Evolutionary conservation across 202 grass and related monocot species (phyloP).

Genomic region (Schoenoplectus tabernaemontani): DNA sequence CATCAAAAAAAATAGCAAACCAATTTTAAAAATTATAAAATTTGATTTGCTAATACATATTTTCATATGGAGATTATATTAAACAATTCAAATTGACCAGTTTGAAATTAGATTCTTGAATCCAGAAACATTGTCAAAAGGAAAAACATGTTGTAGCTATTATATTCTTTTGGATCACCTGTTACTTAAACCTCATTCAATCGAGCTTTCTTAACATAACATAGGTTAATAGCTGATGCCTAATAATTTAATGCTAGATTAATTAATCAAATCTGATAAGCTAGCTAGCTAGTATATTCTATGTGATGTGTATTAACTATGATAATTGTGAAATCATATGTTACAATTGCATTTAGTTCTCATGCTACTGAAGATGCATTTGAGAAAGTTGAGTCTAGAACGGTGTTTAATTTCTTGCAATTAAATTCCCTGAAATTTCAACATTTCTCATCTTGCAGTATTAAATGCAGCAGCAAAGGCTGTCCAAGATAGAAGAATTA

Average conservation of each 20-base stretch:
- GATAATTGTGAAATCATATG: neutral
- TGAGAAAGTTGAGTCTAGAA: no score
- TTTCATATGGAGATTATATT: no score
- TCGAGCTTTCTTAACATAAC: neutral
- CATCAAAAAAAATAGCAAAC: no score
- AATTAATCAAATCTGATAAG: neutral
- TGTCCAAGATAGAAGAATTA: neutral
- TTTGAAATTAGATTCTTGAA: no score
- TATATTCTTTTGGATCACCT: neutral
- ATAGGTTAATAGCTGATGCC: neutral
- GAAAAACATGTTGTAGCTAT: neutral
- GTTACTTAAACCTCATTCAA: neutral
- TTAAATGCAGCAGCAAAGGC: neutral
- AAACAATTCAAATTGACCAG: no score
- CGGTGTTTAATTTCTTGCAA: neutral
- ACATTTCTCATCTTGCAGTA: neutral
- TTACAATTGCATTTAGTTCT: neutral
- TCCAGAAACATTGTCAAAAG: neutral
- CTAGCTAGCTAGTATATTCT: neutral
- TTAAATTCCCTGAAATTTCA: neutral
- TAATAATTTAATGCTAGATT: neutral
- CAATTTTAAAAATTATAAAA: no score
- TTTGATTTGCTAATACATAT: no score
- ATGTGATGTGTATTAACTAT: neutral
- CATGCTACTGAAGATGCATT: no score